A percentile compares a stretch with the other conserved stretches of the same genome.
Conservation (phyloP, 768 basidiomycete genomes). For the Lentinus tigrinus region DNA sequence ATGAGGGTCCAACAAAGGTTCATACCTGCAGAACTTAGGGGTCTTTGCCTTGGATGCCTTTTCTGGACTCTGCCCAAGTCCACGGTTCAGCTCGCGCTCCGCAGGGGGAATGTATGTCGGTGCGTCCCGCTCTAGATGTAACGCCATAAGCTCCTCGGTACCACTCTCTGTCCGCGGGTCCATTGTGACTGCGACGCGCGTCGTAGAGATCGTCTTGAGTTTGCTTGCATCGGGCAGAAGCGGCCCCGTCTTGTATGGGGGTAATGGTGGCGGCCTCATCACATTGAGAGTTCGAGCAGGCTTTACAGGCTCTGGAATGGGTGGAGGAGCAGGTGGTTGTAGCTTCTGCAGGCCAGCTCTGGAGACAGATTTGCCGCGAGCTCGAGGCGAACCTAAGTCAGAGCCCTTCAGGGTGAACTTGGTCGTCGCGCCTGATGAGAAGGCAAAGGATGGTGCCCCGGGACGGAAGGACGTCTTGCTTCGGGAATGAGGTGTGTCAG, state of each 20-base stretch:
- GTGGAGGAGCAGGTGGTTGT: conserved; percentile 2
- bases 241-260: neutral
- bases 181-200: conserved; percentile 50
- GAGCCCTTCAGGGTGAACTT: neutral
- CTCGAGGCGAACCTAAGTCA: neutral
- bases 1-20: neutral
- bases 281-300: conserved; percentile 2
- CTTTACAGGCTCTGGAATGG: neutral
- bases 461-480: neutral
- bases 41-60: conserved; percentile 44
- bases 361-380: neutral
- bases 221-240: conserved; percentile 16
- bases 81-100: conserved; percentile 44
- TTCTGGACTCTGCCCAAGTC: conserved; percentile 57
- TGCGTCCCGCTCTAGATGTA: conserved; percentile 50
- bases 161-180: conserved; percentile 52
- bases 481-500: neutral
- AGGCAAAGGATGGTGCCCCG: neutral
- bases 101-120: conserved; percentile 35
- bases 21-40: conserved; percentile 49
- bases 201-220: conserved; percentile 49
- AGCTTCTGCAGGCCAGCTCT: neutral
- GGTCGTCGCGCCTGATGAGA: neutral
- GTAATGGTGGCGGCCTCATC: conserved; percentile 11
- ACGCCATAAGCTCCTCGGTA: conserved; percentile 49